Base-by-base conservation (phyloP, 2,329 filamentous ascomycete species). In the Xylaria sp. region DNA sequence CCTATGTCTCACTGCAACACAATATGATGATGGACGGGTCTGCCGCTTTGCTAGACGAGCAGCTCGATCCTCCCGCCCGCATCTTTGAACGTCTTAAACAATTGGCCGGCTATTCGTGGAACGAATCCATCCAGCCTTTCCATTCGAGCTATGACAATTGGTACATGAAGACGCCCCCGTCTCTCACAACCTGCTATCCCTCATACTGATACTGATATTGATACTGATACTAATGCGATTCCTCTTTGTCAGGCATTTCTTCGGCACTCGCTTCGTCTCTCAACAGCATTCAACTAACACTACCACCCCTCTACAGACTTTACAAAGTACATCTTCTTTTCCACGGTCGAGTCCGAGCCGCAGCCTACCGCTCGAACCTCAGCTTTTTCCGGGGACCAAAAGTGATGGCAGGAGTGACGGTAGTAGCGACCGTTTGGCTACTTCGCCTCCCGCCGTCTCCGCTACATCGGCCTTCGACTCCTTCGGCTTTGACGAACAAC, bases 81-180 rank as follows among this genome's bases (percentile, higher is more conserved):
- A 86, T 94, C 62, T 91, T 90, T 74, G 91, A 94, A 78, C 88
- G 92, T 59, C 84, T 94, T 72, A 86, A 88, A 70, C 90, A 93
- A 78, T 85, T 94, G 72, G 86, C 90, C 54, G 92, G 91, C 62
- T 94, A 93, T 78, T 88, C 87, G 6, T 94, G 92, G 92, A 91
- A 94, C 79, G 90, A 92, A 73, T 85, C 87, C 15, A 79, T 77
- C 66, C 80, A 80, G 31, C 87, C 88, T 11, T 83, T 86, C 65
- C 89, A 90, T 77, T 87, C 87, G 59, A 93, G 90, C 75, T 97
- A 97, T 81, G 93, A 97, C 79, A 94, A 94, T 83, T 98, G 94
- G 93, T 89, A 83, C 81, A 13, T 75, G 51, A 33, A 60, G 36
- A 53, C 33, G 6, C 38, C 49, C 20, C 66, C 63, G 42, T 20